Conservation (phyloP, 331 rosid species). For the Quercus phellos region DNA sequence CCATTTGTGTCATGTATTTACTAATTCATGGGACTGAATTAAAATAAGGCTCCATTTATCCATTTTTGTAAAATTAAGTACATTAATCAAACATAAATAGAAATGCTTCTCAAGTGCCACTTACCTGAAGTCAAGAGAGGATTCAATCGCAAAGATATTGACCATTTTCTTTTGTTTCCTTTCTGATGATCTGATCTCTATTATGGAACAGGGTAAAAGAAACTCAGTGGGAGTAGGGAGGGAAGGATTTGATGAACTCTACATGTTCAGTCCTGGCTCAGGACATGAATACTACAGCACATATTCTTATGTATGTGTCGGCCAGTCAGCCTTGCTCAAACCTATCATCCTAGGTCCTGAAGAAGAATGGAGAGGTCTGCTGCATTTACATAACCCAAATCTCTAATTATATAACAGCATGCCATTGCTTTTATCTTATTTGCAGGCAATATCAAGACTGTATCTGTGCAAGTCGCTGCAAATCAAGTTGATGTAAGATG, state of each 20-base stretch:
- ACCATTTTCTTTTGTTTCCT: neutral
- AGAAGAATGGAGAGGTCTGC: conserved; percentile 62
- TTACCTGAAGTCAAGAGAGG: neutral
- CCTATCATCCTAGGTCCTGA: conserved; percentile 48
- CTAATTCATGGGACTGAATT: neutral
- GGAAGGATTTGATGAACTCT: conserved; percentile 70
- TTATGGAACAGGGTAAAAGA: conserved; percentile 73
- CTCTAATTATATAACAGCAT: conserved; percentile 19
- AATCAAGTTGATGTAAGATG: neutral
- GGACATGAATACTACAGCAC: conserved; percentile 49
- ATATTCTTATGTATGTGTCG: conserved; percentile 60
- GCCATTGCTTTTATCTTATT: neutral
- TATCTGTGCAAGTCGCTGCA: neutral
- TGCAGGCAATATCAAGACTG: neutral
- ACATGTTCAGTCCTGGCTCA: conserved; percentile 81
- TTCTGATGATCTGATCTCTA: neutral
- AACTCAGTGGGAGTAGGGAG: conserved; percentile 72
- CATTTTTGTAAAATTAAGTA: neutral
- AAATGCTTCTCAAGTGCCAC: neutral
- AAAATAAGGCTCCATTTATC: neutral
- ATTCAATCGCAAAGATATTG: neutral
- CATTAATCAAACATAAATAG: neutral
- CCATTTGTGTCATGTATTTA: neutral
- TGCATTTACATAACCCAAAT: conserved; percentile 67
- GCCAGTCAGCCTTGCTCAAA: conserved; percentile 67